These are phyloP conservation scores for Plasmopara muralis DNA, from an alignment of 352 stramenopile species.

Conservation along the genomic window DNA sequence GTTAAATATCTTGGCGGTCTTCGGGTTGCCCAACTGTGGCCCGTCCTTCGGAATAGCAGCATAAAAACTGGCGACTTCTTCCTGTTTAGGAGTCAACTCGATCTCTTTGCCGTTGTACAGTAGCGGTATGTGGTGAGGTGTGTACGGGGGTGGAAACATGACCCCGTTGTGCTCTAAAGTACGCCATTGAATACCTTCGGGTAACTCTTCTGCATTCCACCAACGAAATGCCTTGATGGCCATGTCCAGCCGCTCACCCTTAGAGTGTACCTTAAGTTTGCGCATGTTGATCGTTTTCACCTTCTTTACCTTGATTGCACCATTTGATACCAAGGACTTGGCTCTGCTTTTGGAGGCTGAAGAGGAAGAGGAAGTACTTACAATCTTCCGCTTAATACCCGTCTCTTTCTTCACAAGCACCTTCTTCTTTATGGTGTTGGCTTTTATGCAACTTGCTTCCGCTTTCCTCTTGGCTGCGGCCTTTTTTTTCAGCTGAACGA, in stretches of 20 bases:
- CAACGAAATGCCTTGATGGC: constrained; percentile 98
- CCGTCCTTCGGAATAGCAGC: constrained; percentile 94
- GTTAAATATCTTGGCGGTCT: constrained; percentile 97
- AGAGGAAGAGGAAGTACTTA: constrained; percentile 18
- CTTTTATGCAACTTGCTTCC: constrained; percentile 14
- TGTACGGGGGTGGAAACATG: constrained; percentile 95
- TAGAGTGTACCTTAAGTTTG: constrained; percentile 92
- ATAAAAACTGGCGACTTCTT: constrained; percentile 95
- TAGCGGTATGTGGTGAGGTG: constrained; percentile 93
- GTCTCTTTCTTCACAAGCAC: constrained; percentile 41
- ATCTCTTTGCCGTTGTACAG: constrained; percentile 92
- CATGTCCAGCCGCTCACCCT: constrained; percentile 91
- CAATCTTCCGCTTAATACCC: constrained; percentile 52
- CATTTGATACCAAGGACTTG: constrained; percentile 14
- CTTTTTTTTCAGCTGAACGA: constrained; percentile 79
- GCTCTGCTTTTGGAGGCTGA: constrained; percentile 30
- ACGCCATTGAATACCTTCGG: constrained; percentile 95
- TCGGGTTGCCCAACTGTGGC: constrained; percentile 95
- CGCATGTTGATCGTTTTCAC: constrained; percentile 45
- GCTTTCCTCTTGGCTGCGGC: constrained; percentile 44
- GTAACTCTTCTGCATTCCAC: constrained; percentile 96
- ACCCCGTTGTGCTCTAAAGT: constrained; percentile 99
- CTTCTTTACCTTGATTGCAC: constrained; percentile 45
- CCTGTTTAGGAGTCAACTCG: constrained; percentile 91
- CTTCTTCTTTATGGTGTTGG: constrained; percentile 22